phyloP scores from a whole-genome alignment of 352 stramenopile species.

The Halophytophthora polymorphica region DNA sequence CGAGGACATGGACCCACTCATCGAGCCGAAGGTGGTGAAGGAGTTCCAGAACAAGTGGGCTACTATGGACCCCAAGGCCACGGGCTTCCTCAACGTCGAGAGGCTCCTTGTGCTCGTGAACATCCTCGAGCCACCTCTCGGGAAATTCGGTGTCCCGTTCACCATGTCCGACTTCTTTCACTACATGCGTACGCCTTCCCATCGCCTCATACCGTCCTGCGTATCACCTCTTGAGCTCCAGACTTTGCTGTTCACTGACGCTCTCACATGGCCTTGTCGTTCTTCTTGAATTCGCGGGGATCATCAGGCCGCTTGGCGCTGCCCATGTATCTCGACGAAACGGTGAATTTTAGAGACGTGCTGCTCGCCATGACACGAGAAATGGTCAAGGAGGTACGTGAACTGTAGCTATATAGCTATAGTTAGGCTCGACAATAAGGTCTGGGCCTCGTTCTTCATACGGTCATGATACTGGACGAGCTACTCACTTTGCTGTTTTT shows the following conservation, averaged over 20 bases:
- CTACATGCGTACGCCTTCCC: slow-evolving; percentile 49
- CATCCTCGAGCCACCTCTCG: slow-evolving; percentile 74
- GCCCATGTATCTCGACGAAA: slow-evolving; percentile 78
- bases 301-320: slow-evolving; percentile 58
- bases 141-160: slow-evolving; percentile 38
- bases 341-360: slow-evolving; percentile 87
- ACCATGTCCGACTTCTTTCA: slow-evolving; percentile 48
- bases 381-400: slow-evolving; percentile 76
- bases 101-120: slow-evolving; percentile 77
- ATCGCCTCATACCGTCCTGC: background rate
- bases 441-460: background rate
- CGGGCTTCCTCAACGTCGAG: slow-evolving; percentile 73
- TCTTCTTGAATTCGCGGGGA: slow-evolving; percentile 4
- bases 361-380: slow-evolving; percentile 75
- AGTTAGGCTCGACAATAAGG: too few species aligned
- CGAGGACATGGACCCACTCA: slow-evolving; percentile 85
- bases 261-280: background rate
- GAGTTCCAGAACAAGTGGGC: slow-evolving; percentile 89
- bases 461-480: background rate
- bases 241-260: too few species aligned
- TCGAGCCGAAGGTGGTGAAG: slow-evolving; percentile 85
- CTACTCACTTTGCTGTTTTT: background rate
- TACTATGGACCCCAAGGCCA: slow-evolving; percentile 86
- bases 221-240: too few species aligned
- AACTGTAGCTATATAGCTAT: background rate